Conservation (phyloP, 2,329 filamentous ascomycete species). For the Diaporthe vaccinii region DNA sequence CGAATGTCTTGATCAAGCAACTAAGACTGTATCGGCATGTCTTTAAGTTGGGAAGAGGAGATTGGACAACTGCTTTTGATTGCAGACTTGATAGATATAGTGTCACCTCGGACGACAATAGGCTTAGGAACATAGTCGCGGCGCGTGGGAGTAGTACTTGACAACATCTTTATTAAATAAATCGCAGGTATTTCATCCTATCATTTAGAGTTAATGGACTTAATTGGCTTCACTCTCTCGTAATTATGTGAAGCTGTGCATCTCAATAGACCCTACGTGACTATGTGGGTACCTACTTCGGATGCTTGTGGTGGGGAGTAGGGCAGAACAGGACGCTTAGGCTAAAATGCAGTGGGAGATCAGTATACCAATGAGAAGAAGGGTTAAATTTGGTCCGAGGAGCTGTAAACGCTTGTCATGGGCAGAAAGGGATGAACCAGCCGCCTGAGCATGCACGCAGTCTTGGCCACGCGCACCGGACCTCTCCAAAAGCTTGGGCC, state of each 20-base stretch:
- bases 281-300: neutral
- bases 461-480: slow-evolving; percentile 25
- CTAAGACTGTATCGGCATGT: neutral
- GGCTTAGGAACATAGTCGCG: too few species aligned
- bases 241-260: neutral
- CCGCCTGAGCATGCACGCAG: neutral
- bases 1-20: neutral
- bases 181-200: neutral
- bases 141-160: neutral
- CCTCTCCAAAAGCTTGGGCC: slow-evolving; percentile 23
- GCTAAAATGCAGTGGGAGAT: neutral
- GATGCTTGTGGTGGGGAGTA: neutral
- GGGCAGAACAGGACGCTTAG: neutral
- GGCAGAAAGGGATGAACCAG: slow-evolving; percentile 24
- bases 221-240: neutral
- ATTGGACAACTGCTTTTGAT: neutral
- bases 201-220: neutral
- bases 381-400: neutral
- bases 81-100: neutral
- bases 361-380: neutral
- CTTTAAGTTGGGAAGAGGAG: neutral
- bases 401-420: neutral
- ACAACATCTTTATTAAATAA: neutral
- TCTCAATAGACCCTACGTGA: neutral
- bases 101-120: neutral